Conservation (phyloP, 305 asterid genomes). For the Fraxinus greggii region DNA sequence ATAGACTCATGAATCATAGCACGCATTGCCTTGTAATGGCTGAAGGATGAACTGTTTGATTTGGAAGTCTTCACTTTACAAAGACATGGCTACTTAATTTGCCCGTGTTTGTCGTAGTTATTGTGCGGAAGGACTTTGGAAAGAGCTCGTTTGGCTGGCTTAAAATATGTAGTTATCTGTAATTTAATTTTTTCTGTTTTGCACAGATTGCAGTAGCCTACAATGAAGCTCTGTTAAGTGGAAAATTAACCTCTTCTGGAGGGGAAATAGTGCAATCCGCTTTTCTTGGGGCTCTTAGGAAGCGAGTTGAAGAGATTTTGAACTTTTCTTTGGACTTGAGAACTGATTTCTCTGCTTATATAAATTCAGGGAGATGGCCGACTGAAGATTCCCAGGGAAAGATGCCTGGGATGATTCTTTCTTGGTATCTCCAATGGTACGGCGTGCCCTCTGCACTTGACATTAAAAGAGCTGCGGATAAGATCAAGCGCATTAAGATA, state of each 20-base stretch:
- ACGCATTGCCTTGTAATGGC: not conserved
- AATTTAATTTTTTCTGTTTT: not conserved
- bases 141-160: not conserved
- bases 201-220: constrained; percentile 84
- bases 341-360: constrained; percentile 38
- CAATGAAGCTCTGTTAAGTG: constrained; percentile 63
- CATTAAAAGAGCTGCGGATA: constrained; percentile 50
- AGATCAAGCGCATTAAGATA: constrained; percentile 35
- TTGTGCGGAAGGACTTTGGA: not conserved
- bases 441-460: constrained; percentile 54
- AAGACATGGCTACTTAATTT: not conserved
- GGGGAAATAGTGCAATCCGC: constrained; percentile 72
- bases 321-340: constrained; percentile 31
- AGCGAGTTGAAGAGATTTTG: constrained; percentile 74
- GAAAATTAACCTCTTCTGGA: constrained; percentile 53
- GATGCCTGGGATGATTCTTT: constrained; percentile 47
- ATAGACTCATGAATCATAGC: not conserved
- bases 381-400: constrained; percentile 27
- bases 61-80: not conserved
- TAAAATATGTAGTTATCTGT: not conserved
- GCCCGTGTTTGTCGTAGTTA: not conserved
- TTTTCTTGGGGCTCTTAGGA: constrained; percentile 75
- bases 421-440: constrained; percentile 91
- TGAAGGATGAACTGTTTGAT: not conserved
- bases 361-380: constrained; percentile 67